These are phyloP conservation scores for Cadophora sp. DNA, from an alignment of 2,329 filamentous ascomycete genomes.

Conservation along the genomic window DNA sequence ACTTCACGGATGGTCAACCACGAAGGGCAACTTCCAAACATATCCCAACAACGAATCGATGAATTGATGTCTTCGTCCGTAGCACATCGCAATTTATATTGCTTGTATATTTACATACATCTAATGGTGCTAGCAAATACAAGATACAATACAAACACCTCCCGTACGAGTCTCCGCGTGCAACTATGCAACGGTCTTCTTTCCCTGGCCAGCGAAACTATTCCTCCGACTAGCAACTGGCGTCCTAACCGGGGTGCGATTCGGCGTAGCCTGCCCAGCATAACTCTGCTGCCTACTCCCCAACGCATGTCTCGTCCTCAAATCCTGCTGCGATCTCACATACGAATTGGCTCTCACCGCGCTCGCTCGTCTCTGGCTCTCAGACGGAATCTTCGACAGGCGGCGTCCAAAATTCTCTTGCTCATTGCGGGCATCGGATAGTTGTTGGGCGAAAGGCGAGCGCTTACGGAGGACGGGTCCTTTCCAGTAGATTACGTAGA, in stretches of 20 bases:
- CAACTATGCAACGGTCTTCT: background rate
- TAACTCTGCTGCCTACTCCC: conserved; percentile 35
- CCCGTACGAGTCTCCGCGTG: background rate
- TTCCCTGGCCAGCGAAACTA: conserved; percentile 15
- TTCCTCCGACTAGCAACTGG: conserved; percentile 24
- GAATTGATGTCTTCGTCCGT: too few species aligned
- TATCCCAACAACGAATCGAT: too few species aligned
- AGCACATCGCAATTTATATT: too few species aligned
- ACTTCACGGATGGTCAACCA: too few species aligned
- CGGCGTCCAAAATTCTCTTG: conserved; percentile 19
- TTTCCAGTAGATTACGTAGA: conserved; percentile 72
- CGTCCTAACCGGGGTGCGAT: conserved; percentile 20
- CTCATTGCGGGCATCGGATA: conserved; percentile 50
- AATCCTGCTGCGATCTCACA: conserved; percentile 38
- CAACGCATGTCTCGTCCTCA: conserved; percentile 33
- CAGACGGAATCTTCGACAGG: conserved; percentile 30
- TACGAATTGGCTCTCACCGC: conserved; percentile 34
- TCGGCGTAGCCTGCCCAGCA: conserved; percentile 25
- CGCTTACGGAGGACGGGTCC: conserved; percentile 64
- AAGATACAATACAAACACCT: background rate
- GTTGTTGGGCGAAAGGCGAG: conserved; percentile 69
- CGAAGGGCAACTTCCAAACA: too few species aligned
- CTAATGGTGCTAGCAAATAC: background rate
- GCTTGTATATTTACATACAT: background rate
- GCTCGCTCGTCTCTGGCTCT: conserved; percentile 5